These are phyloP conservation scores for Plasmodium berghei DNA, from an alignment of 169 alveolate genomes.

Conservation along the genomic window DNA sequence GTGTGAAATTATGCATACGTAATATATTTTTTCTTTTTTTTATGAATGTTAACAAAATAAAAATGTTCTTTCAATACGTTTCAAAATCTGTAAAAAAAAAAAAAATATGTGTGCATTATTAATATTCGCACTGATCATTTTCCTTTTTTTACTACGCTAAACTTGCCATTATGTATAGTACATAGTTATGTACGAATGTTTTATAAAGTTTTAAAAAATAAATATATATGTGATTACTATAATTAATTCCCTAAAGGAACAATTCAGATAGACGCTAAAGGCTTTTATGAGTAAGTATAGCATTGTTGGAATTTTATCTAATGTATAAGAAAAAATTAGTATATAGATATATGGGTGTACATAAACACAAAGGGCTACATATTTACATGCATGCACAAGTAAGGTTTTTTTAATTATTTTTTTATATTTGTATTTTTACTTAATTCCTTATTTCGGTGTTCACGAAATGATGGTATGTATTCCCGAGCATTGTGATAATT, in stretches of 20 bases:
- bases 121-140: background rate
- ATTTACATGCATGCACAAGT: background rate
- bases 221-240: constrained; percentile 7
- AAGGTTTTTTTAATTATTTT: background rate
- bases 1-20: background rate
- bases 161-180: background rate
- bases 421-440: background rate
- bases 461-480: constrained; percentile 26
- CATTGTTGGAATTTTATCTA: constrained; percentile 45
- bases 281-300: constrained; percentile 46
- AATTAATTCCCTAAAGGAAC: constrained; percentile 31
- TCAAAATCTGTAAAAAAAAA: constrained; percentile 48
- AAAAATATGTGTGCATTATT: background rate
- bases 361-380: background rate
- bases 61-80: constrained; percentile 26
- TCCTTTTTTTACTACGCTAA: background rate
- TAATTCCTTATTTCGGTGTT: background rate
- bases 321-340: background rate
- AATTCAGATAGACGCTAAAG: constrained; percentile 37
- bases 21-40: background rate
- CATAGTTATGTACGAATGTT: no score
- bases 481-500: constrained; percentile 27
- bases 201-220: no score
- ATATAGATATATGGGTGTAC: background rate
- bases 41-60: background rate